Evolutionary conservation across 768 basidiomycete species (phyloP).

Genomic region (Trametes cinnabarina): DNA sequence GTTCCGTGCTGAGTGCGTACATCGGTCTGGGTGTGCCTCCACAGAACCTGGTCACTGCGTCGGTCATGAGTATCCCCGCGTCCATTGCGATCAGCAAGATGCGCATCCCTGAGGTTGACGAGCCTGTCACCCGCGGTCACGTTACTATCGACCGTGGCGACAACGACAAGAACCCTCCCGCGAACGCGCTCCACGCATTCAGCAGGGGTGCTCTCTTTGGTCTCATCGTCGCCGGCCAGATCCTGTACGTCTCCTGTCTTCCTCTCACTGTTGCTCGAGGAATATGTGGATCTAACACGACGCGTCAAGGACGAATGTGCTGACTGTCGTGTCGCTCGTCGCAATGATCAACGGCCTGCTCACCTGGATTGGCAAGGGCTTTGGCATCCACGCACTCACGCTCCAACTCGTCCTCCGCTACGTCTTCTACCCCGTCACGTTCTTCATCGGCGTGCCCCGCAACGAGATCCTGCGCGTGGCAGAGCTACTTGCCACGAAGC

Average conservation of each 20-base stretch:
- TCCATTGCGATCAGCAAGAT: constrained; percentile 91
- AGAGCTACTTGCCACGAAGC: constrained; percentile 79
- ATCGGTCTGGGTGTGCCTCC: constrained; percentile 75
- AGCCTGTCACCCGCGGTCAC: constrained; percentile 80
- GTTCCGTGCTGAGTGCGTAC: constrained; percentile 85
- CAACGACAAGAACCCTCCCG: constrained; percentile 48
- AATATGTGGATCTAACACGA: no score
- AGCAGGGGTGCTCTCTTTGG: constrained; percentile 83
- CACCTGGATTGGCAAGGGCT: constrained; percentile 86
- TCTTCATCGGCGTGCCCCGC: constrained; percentile 78
- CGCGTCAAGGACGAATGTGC: constrained; percentile 64
- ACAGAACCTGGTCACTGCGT: constrained; percentile 80
- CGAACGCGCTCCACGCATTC: constrained; percentile 88
- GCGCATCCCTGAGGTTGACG: constrained; percentile 79
- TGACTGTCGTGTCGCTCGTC: constrained; percentile 82
- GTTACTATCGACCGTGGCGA: constrained; percentile 81
- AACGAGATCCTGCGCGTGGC: constrained; percentile 79
- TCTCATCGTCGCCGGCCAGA: constrained; percentile 82
- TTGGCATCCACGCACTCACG: constrained; percentile 79
- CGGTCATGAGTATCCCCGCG: constrained; percentile 94
- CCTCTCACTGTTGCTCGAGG: not conserved
- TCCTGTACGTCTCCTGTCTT: constrained; percentile 52
- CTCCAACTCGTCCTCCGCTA: constrained; percentile 85
- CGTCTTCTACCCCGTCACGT: constrained; percentile 83
- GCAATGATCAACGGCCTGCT: constrained; percentile 79